Evolutionary conservation across 2,329 filamentous ascomycete species (phyloP).

Genomic region (Scortechinia acanthostroma): DNA sequence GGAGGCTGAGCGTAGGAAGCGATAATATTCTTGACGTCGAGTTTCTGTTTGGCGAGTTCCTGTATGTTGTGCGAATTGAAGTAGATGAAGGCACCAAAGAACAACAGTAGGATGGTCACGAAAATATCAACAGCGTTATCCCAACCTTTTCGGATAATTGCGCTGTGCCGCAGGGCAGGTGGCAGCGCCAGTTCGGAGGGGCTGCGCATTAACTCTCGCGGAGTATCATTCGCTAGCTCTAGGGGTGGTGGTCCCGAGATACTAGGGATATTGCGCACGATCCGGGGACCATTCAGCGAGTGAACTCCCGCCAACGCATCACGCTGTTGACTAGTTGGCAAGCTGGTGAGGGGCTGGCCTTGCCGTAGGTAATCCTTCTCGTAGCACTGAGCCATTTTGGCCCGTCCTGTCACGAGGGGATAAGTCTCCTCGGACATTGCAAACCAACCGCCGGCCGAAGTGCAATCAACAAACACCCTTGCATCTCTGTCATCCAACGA

Average conservation of each 20-base stretch:
- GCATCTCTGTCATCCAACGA: neutral
- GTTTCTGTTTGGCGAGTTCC: slow-evolving; percentile 28
- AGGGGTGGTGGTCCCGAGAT: slow-evolving; percentile 19
- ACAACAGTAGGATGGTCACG: slow-evolving; percentile 24
- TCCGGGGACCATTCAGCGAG: neutral
- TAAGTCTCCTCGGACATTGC: slow-evolving; percentile 59
- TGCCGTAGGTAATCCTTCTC: slow-evolving; percentile 9
- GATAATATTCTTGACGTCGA: slow-evolving; percentile 32
- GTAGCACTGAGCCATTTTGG: slow-evolving; percentile 35
- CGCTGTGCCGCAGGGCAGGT: slow-evolving; percentile 26
- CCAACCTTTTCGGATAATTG: slow-evolving; percentile 32
- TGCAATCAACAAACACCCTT: slow-evolving; percentile 14
- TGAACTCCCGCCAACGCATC: neutral
- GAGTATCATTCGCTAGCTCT: slow-evolving; percentile 13
- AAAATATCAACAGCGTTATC: slow-evolving; percentile 32
- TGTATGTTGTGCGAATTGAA: slow-evolving; percentile 28
- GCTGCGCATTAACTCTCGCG: slow-evolving; percentile 19
- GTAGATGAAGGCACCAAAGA: slow-evolving; percentile 29
- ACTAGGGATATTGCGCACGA: neutral
- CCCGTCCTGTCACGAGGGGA: slow-evolving; percentile 54
- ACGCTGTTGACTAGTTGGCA: neutral
- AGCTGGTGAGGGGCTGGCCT: slow-evolving; percentile 4
- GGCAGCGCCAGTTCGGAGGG: slow-evolving; percentile 24
- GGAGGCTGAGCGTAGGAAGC: slow-evolving; percentile 23
- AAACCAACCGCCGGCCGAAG: slow-evolving; percentile 58